phyloP scores from a whole-genome alignment of 164 flowering plant genomes.

The Tinospora cordifolia region DNA sequence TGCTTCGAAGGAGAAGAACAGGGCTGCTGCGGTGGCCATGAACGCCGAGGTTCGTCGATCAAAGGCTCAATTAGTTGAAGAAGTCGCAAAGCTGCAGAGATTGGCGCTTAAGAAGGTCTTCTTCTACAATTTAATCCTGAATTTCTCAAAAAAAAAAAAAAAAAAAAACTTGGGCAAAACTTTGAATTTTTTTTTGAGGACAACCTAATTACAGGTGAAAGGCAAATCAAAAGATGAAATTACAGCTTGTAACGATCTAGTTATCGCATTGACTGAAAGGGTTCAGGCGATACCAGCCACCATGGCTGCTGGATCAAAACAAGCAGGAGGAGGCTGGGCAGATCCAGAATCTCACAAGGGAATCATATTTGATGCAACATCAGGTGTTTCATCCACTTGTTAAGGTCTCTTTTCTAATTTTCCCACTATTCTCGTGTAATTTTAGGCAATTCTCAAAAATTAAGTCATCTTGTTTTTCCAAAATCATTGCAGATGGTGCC shows the following conservation, averaged over 20 bases:
- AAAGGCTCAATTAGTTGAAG: slow-evolving; percentile 79
- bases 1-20: slow-evolving; percentile 61
- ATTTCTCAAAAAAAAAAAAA: too few relatives aligned
- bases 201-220: slow-evolving; percentile 51
- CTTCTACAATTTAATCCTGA: background rate
- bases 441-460: background rate
- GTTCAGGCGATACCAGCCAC: slow-evolving; percentile 88
- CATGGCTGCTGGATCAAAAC: slow-evolving; percentile 45
- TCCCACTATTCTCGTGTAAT: background rate
- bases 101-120: slow-evolving; percentile 72
- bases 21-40: slow-evolving; percentile 77
- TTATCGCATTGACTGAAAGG: slow-evolving; percentile 68
- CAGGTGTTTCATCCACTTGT: slow-evolving; percentile 36
- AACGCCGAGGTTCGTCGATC: slow-evolving; percentile 90
- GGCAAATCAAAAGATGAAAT: slow-evolving; percentile 73
- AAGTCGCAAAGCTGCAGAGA: slow-evolving; percentile 80
- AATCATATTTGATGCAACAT: slow-evolving; percentile 62
- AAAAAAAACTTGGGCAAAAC: too few relatives aligned
- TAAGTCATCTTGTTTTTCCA: background rate
- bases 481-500: slow-evolving; percentile 46
- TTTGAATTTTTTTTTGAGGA: too few relatives aligned
- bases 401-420: background rate
- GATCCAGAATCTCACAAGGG: slow-evolving; percentile 52
- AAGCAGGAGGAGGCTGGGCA: slow-evolving; percentile 59
- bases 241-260: slow-evolving; percentile 70